Evolutionary conservation across 345 rosid species (phyloP), one percentile per base, ranked within the genome.

Genomic region (Citrus trifoliata): DNA sequence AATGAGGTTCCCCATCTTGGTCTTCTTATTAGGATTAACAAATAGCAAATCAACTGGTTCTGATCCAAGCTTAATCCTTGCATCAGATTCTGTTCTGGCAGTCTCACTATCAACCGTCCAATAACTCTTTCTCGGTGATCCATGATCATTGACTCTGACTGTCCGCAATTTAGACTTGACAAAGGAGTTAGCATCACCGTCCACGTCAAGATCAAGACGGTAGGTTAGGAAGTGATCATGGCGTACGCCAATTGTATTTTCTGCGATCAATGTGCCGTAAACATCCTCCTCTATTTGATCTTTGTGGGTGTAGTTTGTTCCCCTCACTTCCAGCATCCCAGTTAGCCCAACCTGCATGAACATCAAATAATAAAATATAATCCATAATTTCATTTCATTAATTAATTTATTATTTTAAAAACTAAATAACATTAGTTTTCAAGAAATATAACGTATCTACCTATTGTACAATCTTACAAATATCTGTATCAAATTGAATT

Each of bases 141-240:
- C 67, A 33, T 46, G 71, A 59, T 59, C 33, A 0, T 42, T 64
- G 12, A 60, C 80, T 32, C 76, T 22, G 38, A 64, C 56, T 1
- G 76, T 81, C 60, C 64, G 62, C 27, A 79, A 69, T 73, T 78
- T 71, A 25, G 81, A 78, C 74, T 84, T 88, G 37, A 83, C 77
- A 14, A 88, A 88, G 32, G 90, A 88, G 77, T 88, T 84, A 14
- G 76, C 51, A 33, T 76, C 62, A 33, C 85, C 88, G 46, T 86
- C 90, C 37, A 86, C 79, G 75, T 88, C 90, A 1, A 84, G 88
- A 35, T 88, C 90, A 4, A 88, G 81, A 77, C 86, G 83, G 80
- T 82, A 86, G 6, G 67, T 84, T 24, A 88, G 75, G 79, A 82
- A 86, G 56, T 88, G 90, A 71, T 88, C 90, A 12, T 88, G 89